A percentile compares a stretch with the other conserved stretches of the same genome.
Evolutionary conservation across 495 filamentous ascomycete species (phyloP).

Genomic region (Penicillium ucsense): DNA sequence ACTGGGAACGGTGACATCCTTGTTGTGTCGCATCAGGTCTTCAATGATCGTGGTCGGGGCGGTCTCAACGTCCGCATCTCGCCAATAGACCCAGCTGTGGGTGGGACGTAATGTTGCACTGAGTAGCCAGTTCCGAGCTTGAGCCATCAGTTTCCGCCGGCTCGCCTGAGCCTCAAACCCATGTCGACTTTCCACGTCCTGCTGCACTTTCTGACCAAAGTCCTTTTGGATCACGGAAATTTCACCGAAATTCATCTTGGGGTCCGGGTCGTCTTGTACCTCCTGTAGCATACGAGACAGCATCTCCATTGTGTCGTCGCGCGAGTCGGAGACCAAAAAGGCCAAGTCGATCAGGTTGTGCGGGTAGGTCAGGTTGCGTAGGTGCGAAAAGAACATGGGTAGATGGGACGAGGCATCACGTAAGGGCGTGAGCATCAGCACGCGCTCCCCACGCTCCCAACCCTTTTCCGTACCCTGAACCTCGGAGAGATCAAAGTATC

Average conservation of each 20-base stretch:
- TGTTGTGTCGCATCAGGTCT: conserved; percentile 97
- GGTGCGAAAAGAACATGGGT: conserved; percentile 95
- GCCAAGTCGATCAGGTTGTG: conserved; percentile 94
- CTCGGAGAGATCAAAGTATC: conserved; percentile 90
- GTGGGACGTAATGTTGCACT: conserved; percentile 89
- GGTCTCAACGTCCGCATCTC: conserved; percentile 97
- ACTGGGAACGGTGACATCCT: conserved; percentile 98
- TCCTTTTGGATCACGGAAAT: conserved; percentile 98
- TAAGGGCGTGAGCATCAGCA: conserved; percentile 89
- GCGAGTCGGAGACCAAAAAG: conserved; percentile 95
- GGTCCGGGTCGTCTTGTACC: conserved; percentile 71
- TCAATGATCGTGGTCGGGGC: conserved; percentile 93
- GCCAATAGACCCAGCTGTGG: conserved; percentile 99
- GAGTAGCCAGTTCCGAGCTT: conserved; percentile 94
- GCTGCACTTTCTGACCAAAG: conserved; percentile 95
- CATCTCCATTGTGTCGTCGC: conserved; percentile 75
- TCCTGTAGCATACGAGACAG: conserved; percentile 64
- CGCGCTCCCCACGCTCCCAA: conserved; percentile 91
- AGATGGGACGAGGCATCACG: conserved; percentile 90
- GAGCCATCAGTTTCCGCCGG: conserved; percentile 92
- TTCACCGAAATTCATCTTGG: conserved; percentile 80
- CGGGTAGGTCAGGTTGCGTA: conserved; percentile 94
- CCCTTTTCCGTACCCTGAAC: conserved; percentile 81
- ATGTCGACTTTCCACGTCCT: conserved; percentile 95
- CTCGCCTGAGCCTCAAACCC: conserved; percentile 95